phyloP scores from a whole-genome alignment of 2,329 filamentous ascomycete genomes.

The Diplodia scrobiculata region DNA sequence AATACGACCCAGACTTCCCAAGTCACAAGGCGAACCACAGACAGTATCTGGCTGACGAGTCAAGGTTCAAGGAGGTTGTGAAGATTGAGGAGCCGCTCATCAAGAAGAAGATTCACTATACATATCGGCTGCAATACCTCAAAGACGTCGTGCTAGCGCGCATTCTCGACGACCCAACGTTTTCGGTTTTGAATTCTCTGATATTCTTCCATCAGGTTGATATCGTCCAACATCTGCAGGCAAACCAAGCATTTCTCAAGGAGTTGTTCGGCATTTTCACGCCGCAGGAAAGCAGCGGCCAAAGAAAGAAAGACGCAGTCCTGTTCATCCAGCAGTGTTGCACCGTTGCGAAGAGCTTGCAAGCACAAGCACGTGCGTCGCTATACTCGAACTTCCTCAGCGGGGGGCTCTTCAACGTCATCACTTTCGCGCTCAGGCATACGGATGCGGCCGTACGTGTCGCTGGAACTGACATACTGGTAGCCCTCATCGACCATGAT shows the following conservation, averaged over 20 bases:
- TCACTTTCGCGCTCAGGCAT: slow-evolving; percentile 87
- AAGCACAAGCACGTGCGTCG: slow-evolving; percentile 75
- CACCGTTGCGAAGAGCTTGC: slow-evolving; percentile 88
- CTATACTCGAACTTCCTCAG: slow-evolving; percentile 88
- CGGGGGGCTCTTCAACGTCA: slow-evolving; percentile 83
- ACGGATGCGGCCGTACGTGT: slow-evolving; percentile 81
- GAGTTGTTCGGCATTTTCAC: slow-evolving; percentile 88
- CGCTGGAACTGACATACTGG: slow-evolving; percentile 88
- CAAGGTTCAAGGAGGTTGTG: slow-evolving; percentile 94
- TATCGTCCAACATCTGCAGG: slow-evolving; percentile 92
- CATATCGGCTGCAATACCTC: slow-evolving; percentile 91
- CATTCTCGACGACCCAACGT: slow-evolving; percentile 95
- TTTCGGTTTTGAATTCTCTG: slow-evolving; percentile 93
- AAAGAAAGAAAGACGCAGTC: slow-evolving; percentile 88
- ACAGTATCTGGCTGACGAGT: slow-evolving; percentile 84
- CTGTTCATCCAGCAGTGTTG: slow-evolving; percentile 97
- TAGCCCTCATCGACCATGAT: slow-evolving; percentile 94
- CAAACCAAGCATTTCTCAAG: slow-evolving; percentile 73
- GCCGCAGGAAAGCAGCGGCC: slow-evolving; percentile 62
- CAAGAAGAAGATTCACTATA: slow-evolving; percentile 89
- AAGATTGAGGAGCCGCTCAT: slow-evolving; percentile 81
- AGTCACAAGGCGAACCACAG: slow-evolving; percentile 97
- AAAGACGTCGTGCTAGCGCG: slow-evolving; percentile 97
- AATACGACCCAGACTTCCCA: slow-evolving; percentile 98
- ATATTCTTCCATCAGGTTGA: slow-evolving; percentile 99